These are phyloP conservation scores for Berberis thunbergii DNA, from an alignment of 164 flowering plant genomes.

Conservation along the genomic window DNA sequence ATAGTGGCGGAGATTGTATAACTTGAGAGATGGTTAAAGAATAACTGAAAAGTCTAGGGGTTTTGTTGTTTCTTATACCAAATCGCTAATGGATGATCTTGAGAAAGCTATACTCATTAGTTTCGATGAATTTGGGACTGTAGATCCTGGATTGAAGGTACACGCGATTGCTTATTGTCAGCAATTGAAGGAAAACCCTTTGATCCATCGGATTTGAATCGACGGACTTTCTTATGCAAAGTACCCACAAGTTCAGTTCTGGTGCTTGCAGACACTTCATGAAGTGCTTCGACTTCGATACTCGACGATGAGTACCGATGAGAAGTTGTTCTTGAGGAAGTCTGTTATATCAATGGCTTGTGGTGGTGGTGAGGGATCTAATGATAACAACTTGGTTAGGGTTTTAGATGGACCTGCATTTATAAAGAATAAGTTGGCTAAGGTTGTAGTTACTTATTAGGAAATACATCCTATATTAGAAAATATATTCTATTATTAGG, in stretches of 20 bases:
- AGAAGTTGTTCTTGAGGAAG: conserved; percentile 49
- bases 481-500: too few relatives aligned
- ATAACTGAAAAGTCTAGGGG: too few relatives aligned
- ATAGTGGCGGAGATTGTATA: too few relatives aligned
- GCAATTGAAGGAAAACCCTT: conserved; percentile 47
- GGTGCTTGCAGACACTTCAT: conserved; percentile 85
- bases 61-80: too few relatives aligned
- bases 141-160: conserved; percentile 55
- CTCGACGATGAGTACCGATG: conserved; percentile 42
- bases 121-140: conserved; percentile 80
- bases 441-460: conserved; percentile 76
- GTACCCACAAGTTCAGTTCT: conserved; percentile 75
- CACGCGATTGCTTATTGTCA: conserved; percentile 62
- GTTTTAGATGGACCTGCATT: conserved; percentile 62
- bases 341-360: conserved; percentile 62
- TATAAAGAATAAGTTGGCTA: conserved; percentile 88
- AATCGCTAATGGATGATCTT: conserved; percentile 58
- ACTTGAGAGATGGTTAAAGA: too few relatives aligned
- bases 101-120: conserved; percentile 84
- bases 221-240: conserved; percentile 49
- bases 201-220: conserved; percentile 53
- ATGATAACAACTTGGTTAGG: conserved; percentile 34
- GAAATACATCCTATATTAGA: too few relatives aligned
- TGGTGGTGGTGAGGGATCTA: conserved; percentile 27
- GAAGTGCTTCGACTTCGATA: conserved; percentile 58